These are phyloP conservation scores for Sclerotinia glacialis DNA, from an alignment of 2,329 filamentous ascomycete genomes.

Conservation along the genomic window DNA sequence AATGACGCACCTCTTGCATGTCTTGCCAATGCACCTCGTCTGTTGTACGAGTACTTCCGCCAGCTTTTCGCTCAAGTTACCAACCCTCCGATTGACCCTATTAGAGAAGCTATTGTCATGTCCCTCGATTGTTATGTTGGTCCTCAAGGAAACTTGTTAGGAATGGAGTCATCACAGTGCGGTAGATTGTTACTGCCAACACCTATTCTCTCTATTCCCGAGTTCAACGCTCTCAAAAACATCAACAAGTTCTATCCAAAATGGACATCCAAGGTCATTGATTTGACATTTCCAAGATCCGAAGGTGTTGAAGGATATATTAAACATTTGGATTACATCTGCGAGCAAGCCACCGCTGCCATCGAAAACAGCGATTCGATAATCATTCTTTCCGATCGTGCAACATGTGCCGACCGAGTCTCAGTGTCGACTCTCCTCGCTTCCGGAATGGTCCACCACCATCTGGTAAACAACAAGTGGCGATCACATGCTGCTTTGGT, in stretches of 20 bases:
- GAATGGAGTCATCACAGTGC: conserved; percentile 90
- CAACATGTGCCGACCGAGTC: conserved; percentile 77
- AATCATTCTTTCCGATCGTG: conserved; percentile 85
- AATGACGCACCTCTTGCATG: conserved; percentile 93
- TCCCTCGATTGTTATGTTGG: conserved; percentile 95
- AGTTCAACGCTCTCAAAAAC: conserved; percentile 84
- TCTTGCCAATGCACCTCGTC: conserved; percentile 81
- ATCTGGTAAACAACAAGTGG: conserved; percentile 94
- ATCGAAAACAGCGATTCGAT: conserved; percentile 82
- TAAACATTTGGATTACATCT: conserved; percentile 83
- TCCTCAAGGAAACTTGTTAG: conserved; percentile 89
- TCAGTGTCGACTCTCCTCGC: conserved; percentile 83
- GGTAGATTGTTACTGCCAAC: conserved; percentile 81
- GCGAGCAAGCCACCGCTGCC: conserved; percentile 76
- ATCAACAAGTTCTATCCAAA: conserved; percentile 68
- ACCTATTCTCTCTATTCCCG: conserved; percentile 81
- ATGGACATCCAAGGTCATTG: conserved; percentile 88
- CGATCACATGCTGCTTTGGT: conserved; percentile 82
- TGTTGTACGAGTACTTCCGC: conserved; percentile 95
- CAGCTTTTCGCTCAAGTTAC: conserved; percentile 98
- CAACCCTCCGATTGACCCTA: conserved; percentile 95
- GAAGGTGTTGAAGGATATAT: conserved; percentile 82
- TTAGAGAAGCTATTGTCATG: conserved; percentile 97
- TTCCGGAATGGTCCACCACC: conserved; percentile 92
- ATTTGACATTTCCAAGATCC: conserved; percentile 87